Evolutionary conservation across 2,329 filamentous ascomycete genomes (phyloP).

Genomic region (Annulohypoxylon truncatum): DNA sequence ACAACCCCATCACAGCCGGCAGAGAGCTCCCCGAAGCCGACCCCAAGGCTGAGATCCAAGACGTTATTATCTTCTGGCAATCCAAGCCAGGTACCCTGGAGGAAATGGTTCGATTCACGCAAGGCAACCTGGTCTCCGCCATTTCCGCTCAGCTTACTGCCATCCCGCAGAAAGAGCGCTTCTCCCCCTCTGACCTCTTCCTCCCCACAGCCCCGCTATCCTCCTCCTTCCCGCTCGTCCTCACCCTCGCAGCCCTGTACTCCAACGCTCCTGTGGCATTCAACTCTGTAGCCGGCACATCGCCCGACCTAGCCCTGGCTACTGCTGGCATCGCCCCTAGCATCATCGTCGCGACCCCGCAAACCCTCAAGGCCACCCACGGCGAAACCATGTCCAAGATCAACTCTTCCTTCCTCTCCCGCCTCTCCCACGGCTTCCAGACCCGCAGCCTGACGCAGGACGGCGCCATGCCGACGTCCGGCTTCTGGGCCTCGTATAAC

Average conservation of each 20-base stretch:
- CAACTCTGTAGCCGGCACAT: conserved; percentile 84
- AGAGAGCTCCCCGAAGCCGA: conserved; percentile 73
- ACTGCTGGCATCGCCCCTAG: conserved; percentile 83
- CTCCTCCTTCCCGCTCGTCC: conserved; percentile 79
- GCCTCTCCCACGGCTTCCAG: conserved; percentile 77
- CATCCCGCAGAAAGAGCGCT: conserved; percentile 78
- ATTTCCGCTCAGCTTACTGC: conserved; percentile 81
- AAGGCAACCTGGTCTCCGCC: conserved; percentile 87
- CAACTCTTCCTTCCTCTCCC: conserved; percentile 69
- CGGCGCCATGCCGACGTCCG: conserved; percentile 78
- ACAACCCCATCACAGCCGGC: conserved; percentile 68
- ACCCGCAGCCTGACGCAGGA: conserved; percentile 74
- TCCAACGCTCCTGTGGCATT: conserved; percentile 87
- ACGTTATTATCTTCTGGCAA: conserved; percentile 76
- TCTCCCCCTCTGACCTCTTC: conserved; percentile 81
- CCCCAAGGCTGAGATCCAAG: conserved; percentile 63
- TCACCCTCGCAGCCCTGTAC: conserved; percentile 85
- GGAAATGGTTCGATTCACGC: conserved; percentile 84
- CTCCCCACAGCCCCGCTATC: conserved; percentile 85
- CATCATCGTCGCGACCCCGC: conserved; percentile 80
- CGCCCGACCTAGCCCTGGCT: conserved; percentile 77
- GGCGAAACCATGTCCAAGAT: conserved; percentile 68
- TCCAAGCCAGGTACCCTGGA: conserved; percentile 62
- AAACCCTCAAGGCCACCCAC: conserved; percentile 77
- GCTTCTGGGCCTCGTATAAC: conserved; percentile 71